These are phyloP conservation scores for Tuber melanosporum DNA, from an alignment of 495 filamentous ascomycete species.

Conservation along the genomic window DNA sequence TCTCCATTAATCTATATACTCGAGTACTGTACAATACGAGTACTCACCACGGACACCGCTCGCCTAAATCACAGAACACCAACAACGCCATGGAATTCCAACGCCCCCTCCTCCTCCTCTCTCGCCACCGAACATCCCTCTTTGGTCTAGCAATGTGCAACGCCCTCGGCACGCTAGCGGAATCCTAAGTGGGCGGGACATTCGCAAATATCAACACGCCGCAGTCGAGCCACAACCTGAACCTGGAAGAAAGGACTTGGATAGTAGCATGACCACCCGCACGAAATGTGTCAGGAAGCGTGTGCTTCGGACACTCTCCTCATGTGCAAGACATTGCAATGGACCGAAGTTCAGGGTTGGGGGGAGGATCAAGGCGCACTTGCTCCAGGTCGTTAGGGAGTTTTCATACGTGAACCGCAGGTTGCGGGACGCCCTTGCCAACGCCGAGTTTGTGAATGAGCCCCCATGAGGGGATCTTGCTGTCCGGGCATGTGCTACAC, in stretches of 20 bases:
- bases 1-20: too few species aligned
- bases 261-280: slow-evolving; percentile 43
- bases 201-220: slow-evolving; percentile 45
- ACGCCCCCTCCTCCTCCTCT: slow-evolving; percentile 11
- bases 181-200: slow-evolving; percentile 44
- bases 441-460: slow-evolving; percentile 23
- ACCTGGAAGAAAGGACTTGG: slow-evolving; percentile 39
- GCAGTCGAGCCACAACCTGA: slow-evolving; percentile 34
- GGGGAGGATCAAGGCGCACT: slow-evolving; percentile 17
- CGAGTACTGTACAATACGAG: too few species aligned
- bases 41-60: not conserved
- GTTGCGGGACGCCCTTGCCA: slow-evolving; percentile 33
- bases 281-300: slow-evolving; percentile 44
- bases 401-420: slow-evolving; percentile 36
- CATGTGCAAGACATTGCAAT: slow-evolving; percentile 20
- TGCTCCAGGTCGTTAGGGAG: slow-evolving; percentile 14
- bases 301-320: slow-evolving; percentile 46
- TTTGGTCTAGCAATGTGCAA: slow-evolving; percentile 48
- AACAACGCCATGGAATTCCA: slow-evolving; percentile 15
- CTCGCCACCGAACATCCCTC: slow-evolving; percentile 43
- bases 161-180: slow-evolving; percentile 49
- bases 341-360: not conserved
- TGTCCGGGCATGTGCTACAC: slow-evolving; percentile 48
- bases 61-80: slow-evolving; percentile 5
- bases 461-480: slow-evolving; percentile 27